A percentile compares a stretch with the other conserved stretches of the same genome.
Evolutionary conservation across 108 stramenopile genomes (phyloP).

Genomic region (Cyclotella atomus): DNA sequence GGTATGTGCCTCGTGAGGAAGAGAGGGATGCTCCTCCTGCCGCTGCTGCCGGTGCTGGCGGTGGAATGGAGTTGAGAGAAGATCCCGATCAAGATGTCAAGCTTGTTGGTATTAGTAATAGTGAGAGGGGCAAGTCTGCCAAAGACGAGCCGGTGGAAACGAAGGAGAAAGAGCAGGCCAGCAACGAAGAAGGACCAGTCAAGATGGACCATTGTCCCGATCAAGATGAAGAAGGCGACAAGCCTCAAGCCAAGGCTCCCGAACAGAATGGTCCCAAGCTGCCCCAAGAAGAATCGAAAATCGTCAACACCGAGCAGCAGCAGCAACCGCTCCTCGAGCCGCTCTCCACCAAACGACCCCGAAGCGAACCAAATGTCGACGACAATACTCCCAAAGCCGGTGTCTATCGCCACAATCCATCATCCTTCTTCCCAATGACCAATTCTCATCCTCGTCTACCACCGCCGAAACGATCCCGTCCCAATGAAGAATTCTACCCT

Average conservation of each 20-base stretch:
- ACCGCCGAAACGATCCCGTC: background rate
- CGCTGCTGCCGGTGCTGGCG: background rate
- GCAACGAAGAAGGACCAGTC: background rate
- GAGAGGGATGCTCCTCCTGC: background rate
- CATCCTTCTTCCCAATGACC: background rate
- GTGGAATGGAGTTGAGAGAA: background rate
- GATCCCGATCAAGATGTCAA: background rate
- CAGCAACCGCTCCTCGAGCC: background rate
- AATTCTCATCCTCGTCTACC: background rate
- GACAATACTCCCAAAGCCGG: constrained; percentile 17
- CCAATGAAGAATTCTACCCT: too few species aligned
- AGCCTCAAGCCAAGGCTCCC: too few species aligned
- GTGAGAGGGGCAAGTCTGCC: background rate
- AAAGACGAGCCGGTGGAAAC: background rate
- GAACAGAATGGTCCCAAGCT: background rate
- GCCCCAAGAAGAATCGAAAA: background rate
- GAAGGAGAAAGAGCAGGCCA: background rate
- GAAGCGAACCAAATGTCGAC: constrained; percentile 9
- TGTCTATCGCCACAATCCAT: background rate
- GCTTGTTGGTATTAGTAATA: background rate
- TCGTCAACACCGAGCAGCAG: background rate
- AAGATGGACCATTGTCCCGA: too few species aligned
- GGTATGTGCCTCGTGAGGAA: background rate
- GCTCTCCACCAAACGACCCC: constrained; percentile 4
- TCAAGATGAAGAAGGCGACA: too few species aligned